Conservation (phyloP, 1,139 yeast species). For the Kluyveromyces sp. region DNA sequence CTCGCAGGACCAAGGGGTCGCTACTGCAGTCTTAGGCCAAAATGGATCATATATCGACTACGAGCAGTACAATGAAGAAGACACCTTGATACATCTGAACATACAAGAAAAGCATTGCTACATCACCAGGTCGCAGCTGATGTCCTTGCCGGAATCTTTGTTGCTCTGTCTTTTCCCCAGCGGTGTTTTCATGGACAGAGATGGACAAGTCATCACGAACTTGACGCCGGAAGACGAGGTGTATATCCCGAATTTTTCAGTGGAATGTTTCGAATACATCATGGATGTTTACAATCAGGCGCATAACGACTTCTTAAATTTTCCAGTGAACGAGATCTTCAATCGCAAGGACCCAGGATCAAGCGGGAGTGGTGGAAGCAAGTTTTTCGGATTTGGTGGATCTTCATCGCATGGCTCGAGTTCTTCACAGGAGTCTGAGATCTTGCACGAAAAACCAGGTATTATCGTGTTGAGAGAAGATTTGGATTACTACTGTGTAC, state of each 20-base stretch:
- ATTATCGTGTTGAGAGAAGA: constrained; percentile 91
- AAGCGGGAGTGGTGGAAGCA: constrained; percentile 33
- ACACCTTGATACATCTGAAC: constrained; percentile 59
- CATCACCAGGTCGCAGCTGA: constrained; percentile 79
- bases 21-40: constrained; percentile 16
- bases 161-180: constrained; percentile 82
- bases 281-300: constrained; percentile 45
- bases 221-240: constrained; percentile 72
- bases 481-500: constrained; percentile 85
- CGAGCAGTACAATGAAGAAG: constrained; percentile 41
- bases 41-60: constrained; percentile 31
- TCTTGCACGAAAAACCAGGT: constrained; percentile 76
- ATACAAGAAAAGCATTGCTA: constrained; percentile 64
- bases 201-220: constrained; percentile 70
- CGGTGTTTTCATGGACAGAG: constrained; percentile 73
- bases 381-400: constrained; percentile 30
- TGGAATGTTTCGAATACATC: constrained; percentile 78
- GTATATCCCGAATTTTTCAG: constrained; percentile 70
- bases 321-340: constrained; percentile 27
- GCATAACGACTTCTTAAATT: constrained; percentile 26
- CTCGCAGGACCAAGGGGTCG: constrained; percentile 34
- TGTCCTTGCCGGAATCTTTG: constrained; percentile 87
- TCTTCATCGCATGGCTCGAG: constrained; percentile 27
- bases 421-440: constrained; percentile 41
- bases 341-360: constrained; percentile 16